phyloP scores from a whole-genome alignment of 805 yeast species.

The Kuraishia borneana region DNA sequence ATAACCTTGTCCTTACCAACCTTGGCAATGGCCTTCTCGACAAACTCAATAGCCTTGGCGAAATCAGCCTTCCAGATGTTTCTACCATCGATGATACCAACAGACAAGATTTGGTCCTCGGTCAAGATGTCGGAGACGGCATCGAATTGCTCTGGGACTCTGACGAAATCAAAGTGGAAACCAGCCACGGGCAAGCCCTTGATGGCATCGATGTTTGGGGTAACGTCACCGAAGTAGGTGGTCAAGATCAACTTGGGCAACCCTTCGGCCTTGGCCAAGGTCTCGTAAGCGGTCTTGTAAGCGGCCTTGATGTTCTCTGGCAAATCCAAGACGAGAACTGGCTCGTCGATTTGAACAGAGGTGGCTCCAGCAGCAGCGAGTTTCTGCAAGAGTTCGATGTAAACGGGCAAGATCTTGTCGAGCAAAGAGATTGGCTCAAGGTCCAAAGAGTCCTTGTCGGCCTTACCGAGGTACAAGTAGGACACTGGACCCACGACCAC shows the following conservation, averaged over 20 bases:
- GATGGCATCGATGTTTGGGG: constrained; percentile 89
- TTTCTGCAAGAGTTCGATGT: constrained; percentile 79
- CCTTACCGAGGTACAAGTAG: constrained; percentile 89
- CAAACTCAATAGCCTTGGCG: constrained; percentile 72
- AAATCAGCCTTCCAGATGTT: constrained; percentile 99
- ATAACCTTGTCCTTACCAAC: constrained; percentile 80
- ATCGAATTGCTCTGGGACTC: constrained; percentile 93
- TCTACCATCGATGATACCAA: constrained; percentile 98
- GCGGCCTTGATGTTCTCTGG: constrained; percentile 76
- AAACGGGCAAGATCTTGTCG: constrained; percentile 85
- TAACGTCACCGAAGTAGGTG: constrained; percentile 96
- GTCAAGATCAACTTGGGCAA: constrained; percentile 76
- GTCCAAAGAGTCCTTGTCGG: constrained; percentile 95
- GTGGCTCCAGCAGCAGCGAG: constrained; percentile 92
- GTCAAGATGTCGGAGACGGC: constrained; percentile 59
- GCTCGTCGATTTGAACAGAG: constrained; percentile 95
- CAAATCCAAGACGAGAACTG: constrained; percentile 88
- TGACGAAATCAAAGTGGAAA: constrained; percentile 92
- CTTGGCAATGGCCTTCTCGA: constrained; percentile 72
- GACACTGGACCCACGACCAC: constrained; percentile 96
- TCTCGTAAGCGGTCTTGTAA: constrained; percentile 79
- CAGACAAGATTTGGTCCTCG: constrained; percentile 74
- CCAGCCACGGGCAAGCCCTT: constrained; percentile 88
- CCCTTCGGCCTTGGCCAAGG: constrained; percentile 53
- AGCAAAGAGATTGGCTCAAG: constrained; percentile 86